Evolutionary conservation across 371 early-diverging fungal genomes (phyloP), one percentile per base, ranked within the genome.

Genomic region (Conidiobolus incongruus): DNA sequence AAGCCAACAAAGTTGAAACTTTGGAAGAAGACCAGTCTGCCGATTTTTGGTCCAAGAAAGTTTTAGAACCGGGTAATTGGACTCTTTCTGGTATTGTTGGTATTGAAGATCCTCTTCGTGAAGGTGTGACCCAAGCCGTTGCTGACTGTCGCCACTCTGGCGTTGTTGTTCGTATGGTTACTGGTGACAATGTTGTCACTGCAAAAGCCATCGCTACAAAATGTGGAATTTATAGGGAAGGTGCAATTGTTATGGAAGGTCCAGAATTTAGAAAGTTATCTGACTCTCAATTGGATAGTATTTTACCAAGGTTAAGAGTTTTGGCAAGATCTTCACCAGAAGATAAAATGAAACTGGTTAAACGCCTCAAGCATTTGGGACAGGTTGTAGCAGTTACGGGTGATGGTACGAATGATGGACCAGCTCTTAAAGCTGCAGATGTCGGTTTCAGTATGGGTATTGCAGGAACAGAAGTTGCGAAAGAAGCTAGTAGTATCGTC

Each of bases 161-260:
- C 24, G 74, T 86, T 3, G 56, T 62, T 47, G 78, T 87, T 7
- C 70, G 81, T 2, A 87, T 86, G 85, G 81, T 87, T 4, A 83
- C 84, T 19, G 84, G 84, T 40, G 84, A 83, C 49, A 74, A 77
- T 46, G 56, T 79, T 47, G 40, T 67, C 38, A 81, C 77, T 10
- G 81, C 84, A 21, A 67, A 67, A 48, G 63, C 68, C n/a, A 77
- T 83, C 45, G 82, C 81, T 5, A 56, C 56, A 16, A 70, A 78
- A 51, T 73, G 75, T 45, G 72, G 71, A 17, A 78, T 83, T 35
- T 68, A 69, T 42, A 62, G 55, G 0, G 48, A 58, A 17, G 70
- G 71, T 15, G 62, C 74, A n/a, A 46, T 66, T 8, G 63, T 68
- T 13, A 73, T 83, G 68, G 77, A 74, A 44, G 84, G 82, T 1